Percentiles rank a stretch among this genome's conserved stretches.
Evolutionary conservation across 2,329 filamentous ascomycete genomes (phyloP).

Genomic region (Lachnellula arida): DNA sequence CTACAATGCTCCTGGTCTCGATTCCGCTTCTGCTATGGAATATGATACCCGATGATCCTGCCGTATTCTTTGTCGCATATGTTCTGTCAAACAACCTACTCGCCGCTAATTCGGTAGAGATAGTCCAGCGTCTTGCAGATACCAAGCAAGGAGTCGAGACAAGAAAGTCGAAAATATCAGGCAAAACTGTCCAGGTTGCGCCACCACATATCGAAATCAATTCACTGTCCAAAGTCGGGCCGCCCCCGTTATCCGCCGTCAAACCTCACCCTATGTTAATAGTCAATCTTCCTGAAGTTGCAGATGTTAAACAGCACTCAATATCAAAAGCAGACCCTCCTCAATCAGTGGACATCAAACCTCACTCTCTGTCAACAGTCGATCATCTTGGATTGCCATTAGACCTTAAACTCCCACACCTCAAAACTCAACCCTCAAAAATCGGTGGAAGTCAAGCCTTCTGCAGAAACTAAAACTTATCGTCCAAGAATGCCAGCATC

Average conservation of each 20-base stretch:
- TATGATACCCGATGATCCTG: constrained; percentile 51
- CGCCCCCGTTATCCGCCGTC: background rate
- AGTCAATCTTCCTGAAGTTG: background rate
- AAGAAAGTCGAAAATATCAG: background rate
- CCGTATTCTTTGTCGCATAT: constrained; percentile 54
- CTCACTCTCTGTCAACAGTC: background rate
- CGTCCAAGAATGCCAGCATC: background rate
- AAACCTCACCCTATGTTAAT: background rate
- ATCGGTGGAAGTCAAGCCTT: background rate
- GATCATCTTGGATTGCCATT: background rate
- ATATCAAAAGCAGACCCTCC: background rate
- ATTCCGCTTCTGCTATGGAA: constrained; percentile 58
- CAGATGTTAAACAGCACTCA: background rate
- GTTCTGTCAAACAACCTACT: constrained; percentile 41
- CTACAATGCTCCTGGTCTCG: constrained; percentile 52
- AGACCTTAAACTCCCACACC: background rate
- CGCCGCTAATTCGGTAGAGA: constrained; percentile 2
- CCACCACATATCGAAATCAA: background rate
- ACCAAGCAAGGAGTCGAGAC: background rate
- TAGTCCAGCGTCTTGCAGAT: background rate
- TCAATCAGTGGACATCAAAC: background rate
- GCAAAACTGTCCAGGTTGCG: background rate
- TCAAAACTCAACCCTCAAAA: background rate
- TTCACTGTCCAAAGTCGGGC: background rate
- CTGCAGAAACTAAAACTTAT: background rate